These are phyloP conservation scores for Termitomyces sp. DNA, from an alignment of 768 basidiomycete genomes.

Conservation along the genomic window DNA sequence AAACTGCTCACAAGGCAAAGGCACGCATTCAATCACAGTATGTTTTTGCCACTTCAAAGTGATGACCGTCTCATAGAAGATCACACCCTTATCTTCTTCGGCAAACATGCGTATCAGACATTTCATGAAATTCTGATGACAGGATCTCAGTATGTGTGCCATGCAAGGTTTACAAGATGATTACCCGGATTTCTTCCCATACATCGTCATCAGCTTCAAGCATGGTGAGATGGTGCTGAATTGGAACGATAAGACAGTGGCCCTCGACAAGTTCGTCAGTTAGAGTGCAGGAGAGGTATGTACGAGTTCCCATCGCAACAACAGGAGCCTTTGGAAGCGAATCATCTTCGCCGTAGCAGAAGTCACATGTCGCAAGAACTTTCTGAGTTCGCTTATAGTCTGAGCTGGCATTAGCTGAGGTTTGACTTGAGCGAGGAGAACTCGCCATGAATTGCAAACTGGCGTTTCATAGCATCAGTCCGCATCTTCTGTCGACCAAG, in stretches of 20 bases:
- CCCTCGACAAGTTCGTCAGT: constrained; percentile 87
- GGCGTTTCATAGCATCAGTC: constrained; percentile 91
- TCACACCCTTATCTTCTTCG: constrained; percentile 86
- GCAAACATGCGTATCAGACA: constrained; percentile 94
- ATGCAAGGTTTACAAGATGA: constrained; percentile 19
- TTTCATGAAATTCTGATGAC: constrained; percentile 70
- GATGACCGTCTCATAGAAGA: constrained; percentile 94
- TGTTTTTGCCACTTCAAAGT: constrained; percentile 85
- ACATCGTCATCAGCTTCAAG: constrained; percentile 95
- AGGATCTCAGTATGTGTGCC: not conserved
- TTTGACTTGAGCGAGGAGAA: not conserved
- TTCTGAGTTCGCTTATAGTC: constrained; percentile 96
- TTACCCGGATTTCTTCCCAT: constrained; percentile 93
- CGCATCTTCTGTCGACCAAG: constrained; percentile 94
- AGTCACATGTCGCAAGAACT: constrained; percentile 77
- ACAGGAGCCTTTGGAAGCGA: constrained; percentile 82
- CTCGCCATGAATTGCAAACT: constrained; percentile 92
- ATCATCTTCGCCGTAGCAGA: constrained; percentile 93
- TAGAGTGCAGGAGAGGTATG: constrained; percentile 85
- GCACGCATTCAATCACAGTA: constrained; percentile 91
- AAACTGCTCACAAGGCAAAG: constrained; percentile 83
- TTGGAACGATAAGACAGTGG: constrained; percentile 93
- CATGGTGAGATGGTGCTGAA: constrained; percentile 88
- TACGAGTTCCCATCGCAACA: constrained; percentile 85
- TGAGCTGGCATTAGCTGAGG: constrained; percentile 23